Conservation (phyloP, 2,329 filamentous ascomycete genomes). For the Colletotrichum costaricense region DNA sequence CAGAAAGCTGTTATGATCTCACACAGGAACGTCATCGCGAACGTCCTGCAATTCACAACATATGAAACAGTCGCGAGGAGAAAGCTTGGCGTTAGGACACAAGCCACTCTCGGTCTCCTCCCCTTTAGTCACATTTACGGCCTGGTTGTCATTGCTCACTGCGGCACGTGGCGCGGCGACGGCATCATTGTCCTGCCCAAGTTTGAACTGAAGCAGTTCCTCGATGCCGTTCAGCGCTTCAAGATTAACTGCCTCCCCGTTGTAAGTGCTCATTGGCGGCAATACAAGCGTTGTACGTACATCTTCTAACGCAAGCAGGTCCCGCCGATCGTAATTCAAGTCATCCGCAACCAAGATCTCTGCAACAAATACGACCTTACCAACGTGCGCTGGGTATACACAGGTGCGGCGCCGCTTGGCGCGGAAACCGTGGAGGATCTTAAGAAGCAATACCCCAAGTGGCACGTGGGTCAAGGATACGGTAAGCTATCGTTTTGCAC, state of each 20-base stretch:
- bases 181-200: constrained; percentile 78
- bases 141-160: constrained; percentile 76
- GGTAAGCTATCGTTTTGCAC: constrained; percentile 53
- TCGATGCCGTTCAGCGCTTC: constrained; percentile 74
- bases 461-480: constrained; percentile 78
- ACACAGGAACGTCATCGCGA: constrained; percentile 82
- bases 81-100: constrained; percentile 49
- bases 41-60: constrained; percentile 71
- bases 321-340: constrained; percentile 81
- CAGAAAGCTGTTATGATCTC: constrained; percentile 89
- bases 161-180: constrained; percentile 76
- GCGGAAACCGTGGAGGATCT: constrained; percentile 74
- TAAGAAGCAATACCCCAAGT: constrained; percentile 69
- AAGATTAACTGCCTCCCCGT: constrained; percentile 76
- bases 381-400: constrained; percentile 73
- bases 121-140: constrained; percentile 88
- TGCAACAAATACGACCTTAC: constrained; percentile 76
- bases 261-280: constrained; percentile 52
- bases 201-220: constrained; percentile 77
- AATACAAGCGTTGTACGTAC: background rate
- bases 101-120: constrained; percentile 73
- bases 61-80: constrained; percentile 55
- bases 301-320: constrained; percentile 56
- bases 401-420: constrained; percentile 80
- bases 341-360: constrained; percentile 71